These are phyloP conservation scores for Jasminum sambac DNA, from an alignment of 257 asterid genomes.

Conservation along the genomic window DNA sequence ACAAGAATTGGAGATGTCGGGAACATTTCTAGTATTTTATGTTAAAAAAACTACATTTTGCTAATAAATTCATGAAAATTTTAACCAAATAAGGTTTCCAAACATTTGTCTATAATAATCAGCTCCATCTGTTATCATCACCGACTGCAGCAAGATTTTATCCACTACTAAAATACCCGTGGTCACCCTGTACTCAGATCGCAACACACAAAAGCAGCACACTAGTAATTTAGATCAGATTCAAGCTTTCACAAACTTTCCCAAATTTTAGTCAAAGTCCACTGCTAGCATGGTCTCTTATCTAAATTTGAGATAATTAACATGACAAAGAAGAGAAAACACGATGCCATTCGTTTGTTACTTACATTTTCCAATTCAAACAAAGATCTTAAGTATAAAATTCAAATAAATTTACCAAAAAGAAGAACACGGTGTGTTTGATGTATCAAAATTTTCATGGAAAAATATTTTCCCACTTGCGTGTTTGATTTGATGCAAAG, in stretches of 20 bases:
- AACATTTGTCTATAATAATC: neutral
- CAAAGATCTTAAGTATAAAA: neutral
- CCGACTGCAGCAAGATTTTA: too few species aligned
- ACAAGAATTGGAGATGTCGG: constrained; percentile 20
- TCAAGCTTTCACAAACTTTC: neutral
- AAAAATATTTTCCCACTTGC: too few species aligned
- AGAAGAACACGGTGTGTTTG: too few species aligned
- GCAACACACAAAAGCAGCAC: too few species aligned
- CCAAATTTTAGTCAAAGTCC: neutral
- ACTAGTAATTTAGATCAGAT: neutral
- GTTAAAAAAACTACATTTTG: neutral
- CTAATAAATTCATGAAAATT: neutral
- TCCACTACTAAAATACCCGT: too few species aligned
- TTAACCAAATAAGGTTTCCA: neutral
- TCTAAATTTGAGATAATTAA: neutral
- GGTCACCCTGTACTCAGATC: too few species aligned
- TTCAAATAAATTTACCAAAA: neutral
- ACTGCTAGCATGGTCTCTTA: neutral
- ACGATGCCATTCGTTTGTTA: too few species aligned
- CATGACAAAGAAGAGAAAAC: neutral
- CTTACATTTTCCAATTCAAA: constrained; percentile 4
- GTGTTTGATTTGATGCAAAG: too few species aligned
- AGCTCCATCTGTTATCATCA: neutral
- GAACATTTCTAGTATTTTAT: neutral
- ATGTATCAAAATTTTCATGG: too few species aligned